Evolutionary conservation across 257 asterid species (phyloP), one percentile per base, ranked within the genome.

Genomic region (Gardenia jasminoides): DNA sequence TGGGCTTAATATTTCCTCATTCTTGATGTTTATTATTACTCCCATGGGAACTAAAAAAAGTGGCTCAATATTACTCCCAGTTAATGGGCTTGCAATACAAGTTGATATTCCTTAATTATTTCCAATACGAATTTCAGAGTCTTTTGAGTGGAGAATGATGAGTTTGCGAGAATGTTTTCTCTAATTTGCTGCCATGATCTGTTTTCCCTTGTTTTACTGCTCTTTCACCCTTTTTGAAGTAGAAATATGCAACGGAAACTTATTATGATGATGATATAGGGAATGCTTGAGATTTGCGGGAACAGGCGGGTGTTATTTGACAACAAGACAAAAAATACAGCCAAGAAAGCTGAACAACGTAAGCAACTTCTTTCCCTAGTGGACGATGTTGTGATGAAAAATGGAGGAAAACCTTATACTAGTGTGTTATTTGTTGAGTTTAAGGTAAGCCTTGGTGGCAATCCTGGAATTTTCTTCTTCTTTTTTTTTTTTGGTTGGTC

Each of bases 221-320:
- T 36, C 39, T 30, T 30, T 7, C 17, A 33, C 17, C 1, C 31
- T 36, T 48, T 74, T 11, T 56, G 65, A 56, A 39, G 48, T 44
- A 10, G 48, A 44, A 44, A 8, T 44, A 10, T 44, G 7, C 9
- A 11, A 39, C 72, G 30, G 17, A 28, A 50, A 20, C 65, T 67
- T 10, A 16, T 68, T 67, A 31, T 50, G 44, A 24, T 80, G 36
- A 59, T 77, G 81, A 47, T 79, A 33, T 73, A 94, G 97, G 85
- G 80, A 80, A 85, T 79, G 31, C 91, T 92, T 15, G 20, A 30
- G 24, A 76, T 86, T 90, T 94, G 97, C 79, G 94, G 93, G 72
- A 84, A 91, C 74, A 89, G 98, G 73, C 19, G 56, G 66, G 90
- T 94, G 46, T 86, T 91, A 31, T 91, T 91, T 79, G 91, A 94